phyloP scores from a whole-genome alignment of 352 stramenopile species.

The Phytophthora quininea region DNA sequence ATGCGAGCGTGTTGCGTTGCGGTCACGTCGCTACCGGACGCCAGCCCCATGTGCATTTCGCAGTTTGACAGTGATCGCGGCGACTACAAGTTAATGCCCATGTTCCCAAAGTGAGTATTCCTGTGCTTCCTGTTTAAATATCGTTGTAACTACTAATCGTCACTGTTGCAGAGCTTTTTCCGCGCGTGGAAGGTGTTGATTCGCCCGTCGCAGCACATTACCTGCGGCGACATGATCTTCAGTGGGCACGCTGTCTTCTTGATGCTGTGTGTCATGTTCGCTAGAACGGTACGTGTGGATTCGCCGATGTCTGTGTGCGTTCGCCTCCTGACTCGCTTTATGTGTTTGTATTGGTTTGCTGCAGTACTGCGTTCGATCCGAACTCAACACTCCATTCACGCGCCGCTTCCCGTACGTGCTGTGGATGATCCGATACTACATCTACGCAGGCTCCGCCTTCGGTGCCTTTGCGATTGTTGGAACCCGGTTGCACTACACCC shows the following conservation, averaged over 20 bases:
- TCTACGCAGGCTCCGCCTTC: slow-evolving; percentile 64
- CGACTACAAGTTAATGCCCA: slow-evolving; percentile 83
- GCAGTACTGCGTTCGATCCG: slow-evolving; percentile 77
- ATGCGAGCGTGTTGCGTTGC: slow-evolving; percentile 87
- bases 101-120: slow-evolving; percentile 82
- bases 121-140: background rate
- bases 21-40: slow-evolving; percentile 85
- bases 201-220: slow-evolving; percentile 85
- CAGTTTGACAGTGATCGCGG: slow-evolving; percentile 74
- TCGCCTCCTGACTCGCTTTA: too few species aligned
- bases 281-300: slow-evolving; percentile 59
- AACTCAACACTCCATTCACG: slow-evolving; percentile 89
- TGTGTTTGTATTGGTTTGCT: slow-evolving; percentile 8
- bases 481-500: slow-evolving; percentile 87
- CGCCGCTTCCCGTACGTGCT: slow-evolving; percentile 72
- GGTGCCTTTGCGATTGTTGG: slow-evolving; percentile 87
- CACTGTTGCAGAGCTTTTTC: slow-evolving; percentile 59
- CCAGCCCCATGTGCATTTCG: slow-evolving; percentile 88
- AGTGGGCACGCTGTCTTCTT: slow-evolving; percentile 88
- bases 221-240: slow-evolving; percentile 90
- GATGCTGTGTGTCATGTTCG: slow-evolving; percentile 83
- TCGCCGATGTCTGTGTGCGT: background rate
- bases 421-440: slow-evolving; percentile 84
- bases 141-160: too few species aligned
- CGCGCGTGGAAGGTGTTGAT: slow-evolving; percentile 87